A percentile compares a stretch with the other conserved stretches of the same genome.
These are phyloP conservation scores for Moniliophthora roreri DNA, from an alignment of 1,284 basidiomycete genomes.

Conservation along the genomic window DNA sequence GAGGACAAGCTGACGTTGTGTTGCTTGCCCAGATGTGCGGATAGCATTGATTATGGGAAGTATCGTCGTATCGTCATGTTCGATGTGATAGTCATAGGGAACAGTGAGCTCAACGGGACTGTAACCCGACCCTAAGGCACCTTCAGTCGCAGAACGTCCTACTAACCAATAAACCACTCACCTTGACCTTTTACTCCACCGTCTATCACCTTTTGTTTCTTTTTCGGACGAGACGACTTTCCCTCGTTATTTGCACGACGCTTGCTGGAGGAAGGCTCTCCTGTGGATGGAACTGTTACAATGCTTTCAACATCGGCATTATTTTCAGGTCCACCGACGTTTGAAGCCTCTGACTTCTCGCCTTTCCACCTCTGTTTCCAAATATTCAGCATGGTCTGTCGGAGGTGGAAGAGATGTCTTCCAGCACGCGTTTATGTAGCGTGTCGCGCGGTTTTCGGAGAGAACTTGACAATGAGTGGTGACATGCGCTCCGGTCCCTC, in stretches of 20 bases:
- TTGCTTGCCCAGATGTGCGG: neutral
- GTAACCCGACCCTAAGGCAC: no score
- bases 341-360: constrained; percentile 24
- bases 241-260: neutral
- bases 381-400: constrained; percentile 45
- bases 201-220: neutral
- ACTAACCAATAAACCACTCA: no score
- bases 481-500: no score
- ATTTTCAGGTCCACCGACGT: constrained; percentile 31
- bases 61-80: constrained; percentile 24
- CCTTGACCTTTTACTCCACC: no score
- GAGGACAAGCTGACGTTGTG: constrained; percentile 31
- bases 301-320: constrained; percentile 26
- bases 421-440: neutral
- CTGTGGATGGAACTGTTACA: constrained; percentile 30
- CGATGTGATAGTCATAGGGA: neutral
- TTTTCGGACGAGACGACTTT: neutral
- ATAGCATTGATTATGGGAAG: constrained; percentile 29
- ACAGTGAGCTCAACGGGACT: neutral
- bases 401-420: constrained; percentile 1
- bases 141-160: no score
- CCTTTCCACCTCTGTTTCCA: constrained; percentile 54
- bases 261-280: constrained; percentile 17
- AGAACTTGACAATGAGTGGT: no score
- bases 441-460: no score